A percentile compares a stretch with the other conserved stretches of the same genome.
Evolutionary conservation across 2,329 filamentous ascomycete species (phyloP).

Genomic region (Camillea tinctor): DNA sequence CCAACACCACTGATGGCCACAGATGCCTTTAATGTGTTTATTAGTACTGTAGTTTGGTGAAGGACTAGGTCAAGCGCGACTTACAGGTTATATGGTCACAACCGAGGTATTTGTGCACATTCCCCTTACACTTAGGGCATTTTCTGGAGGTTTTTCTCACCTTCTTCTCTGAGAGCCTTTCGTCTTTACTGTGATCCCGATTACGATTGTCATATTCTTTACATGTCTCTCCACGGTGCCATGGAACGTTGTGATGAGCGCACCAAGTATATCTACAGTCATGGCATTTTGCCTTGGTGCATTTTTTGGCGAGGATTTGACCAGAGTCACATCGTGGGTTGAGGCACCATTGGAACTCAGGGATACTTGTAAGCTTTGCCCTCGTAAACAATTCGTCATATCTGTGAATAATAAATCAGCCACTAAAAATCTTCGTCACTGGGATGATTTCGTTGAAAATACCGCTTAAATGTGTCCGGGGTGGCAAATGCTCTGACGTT

Average conservation of each 20-base stretch:
- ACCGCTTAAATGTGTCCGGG: slow-evolving; percentile 27
- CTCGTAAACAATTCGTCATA: slow-evolving; percentile 38
- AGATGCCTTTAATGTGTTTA: slow-evolving; percentile 20
- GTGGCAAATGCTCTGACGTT: slow-evolving; percentile 32
- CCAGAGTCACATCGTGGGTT: slow-evolving; percentile 36
- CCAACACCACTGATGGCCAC: slow-evolving; percentile 42
- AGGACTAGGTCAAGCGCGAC: slow-evolving; percentile 16
- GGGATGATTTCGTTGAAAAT: background rate
- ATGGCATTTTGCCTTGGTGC: slow-evolving; percentile 34
- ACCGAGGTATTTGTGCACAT: slow-evolving; percentile 36
- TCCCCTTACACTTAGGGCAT: slow-evolving; percentile 37
- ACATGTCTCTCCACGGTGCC: slow-evolving; percentile 39
- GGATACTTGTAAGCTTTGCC: slow-evolving; percentile 27
- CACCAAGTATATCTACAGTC: slow-evolving; percentile 34
- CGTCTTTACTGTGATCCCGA: slow-evolving; percentile 26
- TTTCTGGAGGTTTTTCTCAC: slow-evolving; percentile 34
- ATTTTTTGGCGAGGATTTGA: slow-evolving; percentile 34
- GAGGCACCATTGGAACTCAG: slow-evolving; percentile 39
- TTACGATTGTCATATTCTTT: slow-evolving; percentile 36
- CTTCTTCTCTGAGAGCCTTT: slow-evolving; percentile 34
- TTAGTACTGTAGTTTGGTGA: background rate
- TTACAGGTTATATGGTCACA: slow-evolving; percentile 44
- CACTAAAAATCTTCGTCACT: background rate
- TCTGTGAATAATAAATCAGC: slow-evolving; percentile 3
- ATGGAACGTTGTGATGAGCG: slow-evolving; percentile 35